phyloP scores from a whole-genome alignment of 2,329 filamentous ascomycete species.

The Xylariaceae sp. region DNA sequence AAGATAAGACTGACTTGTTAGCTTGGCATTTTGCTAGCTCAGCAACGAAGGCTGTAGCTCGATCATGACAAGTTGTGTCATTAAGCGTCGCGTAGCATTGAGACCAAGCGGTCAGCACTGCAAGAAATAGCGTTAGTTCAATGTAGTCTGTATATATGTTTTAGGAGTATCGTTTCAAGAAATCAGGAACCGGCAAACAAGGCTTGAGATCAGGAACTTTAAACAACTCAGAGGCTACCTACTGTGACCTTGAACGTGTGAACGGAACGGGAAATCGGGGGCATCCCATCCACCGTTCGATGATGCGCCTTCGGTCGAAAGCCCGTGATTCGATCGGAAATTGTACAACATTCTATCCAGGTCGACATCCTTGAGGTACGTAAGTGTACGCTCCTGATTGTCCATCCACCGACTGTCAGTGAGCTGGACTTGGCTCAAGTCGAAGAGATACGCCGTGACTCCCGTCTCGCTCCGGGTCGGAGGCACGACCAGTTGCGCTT shows the following conservation, averaged over 20 bases:
- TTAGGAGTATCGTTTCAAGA: too few species aligned
- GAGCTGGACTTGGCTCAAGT: slow-evolving; percentile 35
- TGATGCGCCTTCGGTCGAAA: slow-evolving; percentile 41
- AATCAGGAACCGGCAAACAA: too few species aligned
- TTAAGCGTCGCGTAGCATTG: slow-evolving; percentile 41
- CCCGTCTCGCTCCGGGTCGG: slow-evolving; percentile 26
- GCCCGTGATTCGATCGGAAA: slow-evolving; percentile 41
- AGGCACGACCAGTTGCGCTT: slow-evolving; percentile 21
- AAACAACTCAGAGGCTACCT: too few species aligned
- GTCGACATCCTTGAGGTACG: slow-evolving; percentile 42
- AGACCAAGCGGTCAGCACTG: slow-evolving; percentile 42
- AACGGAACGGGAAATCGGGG: slow-evolving; percentile 49
- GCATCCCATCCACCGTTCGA: slow-evolving; percentile 50
- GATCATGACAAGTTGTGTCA: slow-evolving; percentile 38
- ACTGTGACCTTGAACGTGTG: slow-evolving; percentile 46
- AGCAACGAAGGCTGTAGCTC: slow-evolving; percentile 40
- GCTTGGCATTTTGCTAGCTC: slow-evolving; percentile 47
- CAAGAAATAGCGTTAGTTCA: too few species aligned
- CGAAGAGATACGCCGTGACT: slow-evolving; percentile 32
- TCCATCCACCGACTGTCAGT: slow-evolving; percentile 35
- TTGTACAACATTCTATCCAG: slow-evolving; percentile 43
- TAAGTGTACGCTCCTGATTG: slow-evolving; percentile 43
- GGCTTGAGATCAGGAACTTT: too few species aligned
- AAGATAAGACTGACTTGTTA: slow-evolving; percentile 33
- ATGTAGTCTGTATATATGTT: too few species aligned